Conservation (phyloP, 179 eudicot species). For the Beta lomatogona region DNA sequence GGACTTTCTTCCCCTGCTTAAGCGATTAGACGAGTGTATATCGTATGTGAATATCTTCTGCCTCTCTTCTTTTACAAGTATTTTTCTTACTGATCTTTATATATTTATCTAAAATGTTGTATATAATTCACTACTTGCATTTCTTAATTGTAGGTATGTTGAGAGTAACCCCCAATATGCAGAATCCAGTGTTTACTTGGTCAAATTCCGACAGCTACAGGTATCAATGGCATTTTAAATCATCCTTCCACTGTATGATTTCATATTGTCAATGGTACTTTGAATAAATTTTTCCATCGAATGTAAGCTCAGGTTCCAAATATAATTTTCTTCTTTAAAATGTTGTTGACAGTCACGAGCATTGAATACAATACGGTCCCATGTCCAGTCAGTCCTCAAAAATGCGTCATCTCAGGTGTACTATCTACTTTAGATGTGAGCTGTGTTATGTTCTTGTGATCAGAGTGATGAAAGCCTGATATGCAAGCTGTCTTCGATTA, state of each 20-base stretch:
- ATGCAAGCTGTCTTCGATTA: constrained; percentile 31
- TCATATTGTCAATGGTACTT: neutral
- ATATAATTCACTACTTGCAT: constrained; percentile 15
- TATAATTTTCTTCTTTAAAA: neutral
- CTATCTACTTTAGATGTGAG: neutral
- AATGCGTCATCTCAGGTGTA: constrained; percentile 85
- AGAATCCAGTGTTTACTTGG: constrained; percentile 91
- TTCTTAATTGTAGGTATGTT: constrained; percentile 61
- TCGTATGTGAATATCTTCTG: constrained; percentile 53
- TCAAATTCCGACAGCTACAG: constrained; percentile 97
- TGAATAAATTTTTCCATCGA: neutral
- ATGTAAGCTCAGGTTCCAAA: neutral
- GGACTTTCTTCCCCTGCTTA: constrained; percentile 82
- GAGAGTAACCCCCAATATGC: constrained; percentile 98
- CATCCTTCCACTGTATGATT: neutral
- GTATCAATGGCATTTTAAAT: constrained; percentile 34
- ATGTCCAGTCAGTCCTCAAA: constrained; percentile 83
- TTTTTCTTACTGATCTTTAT: constrained; percentile 13
- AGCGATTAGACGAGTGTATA: constrained; percentile 93
- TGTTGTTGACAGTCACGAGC: constrained; percentile 84
- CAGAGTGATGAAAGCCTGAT: constrained; percentile 1
- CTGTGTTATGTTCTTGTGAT: constrained; percentile 2
- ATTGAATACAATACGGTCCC: constrained; percentile 80
- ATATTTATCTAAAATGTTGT: neutral
- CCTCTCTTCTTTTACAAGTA: constrained; percentile 4